Evolutionary conservation across 371 early-diverging fungal genomes (phyloP).

Genomic region (Zopfochytrium polystomum): DNA sequence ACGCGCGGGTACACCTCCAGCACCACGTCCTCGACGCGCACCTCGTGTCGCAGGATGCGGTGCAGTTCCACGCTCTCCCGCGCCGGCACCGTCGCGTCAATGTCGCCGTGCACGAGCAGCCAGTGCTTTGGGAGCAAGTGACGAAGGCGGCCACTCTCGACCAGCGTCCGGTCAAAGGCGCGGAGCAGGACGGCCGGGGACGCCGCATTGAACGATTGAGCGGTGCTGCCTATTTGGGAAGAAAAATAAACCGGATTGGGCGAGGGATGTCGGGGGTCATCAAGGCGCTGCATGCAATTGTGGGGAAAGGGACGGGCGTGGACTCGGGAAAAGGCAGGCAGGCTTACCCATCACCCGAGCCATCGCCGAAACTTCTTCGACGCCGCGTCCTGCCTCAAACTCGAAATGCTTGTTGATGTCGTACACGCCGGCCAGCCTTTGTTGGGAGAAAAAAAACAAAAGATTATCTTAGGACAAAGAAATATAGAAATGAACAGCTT

Average conservation of each 20-base stretch:
- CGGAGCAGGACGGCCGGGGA: slow-evolving; percentile 15
- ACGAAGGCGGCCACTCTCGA: not conserved
- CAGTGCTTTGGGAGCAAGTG: slow-evolving; percentile 20
- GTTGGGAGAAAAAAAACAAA: too few species aligned
- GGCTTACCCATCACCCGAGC: too few species aligned
- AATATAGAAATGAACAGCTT: too few species aligned
- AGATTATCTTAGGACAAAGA: too few species aligned
- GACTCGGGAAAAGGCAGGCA: too few species aligned
- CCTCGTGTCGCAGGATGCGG: slow-evolving; percentile 9
- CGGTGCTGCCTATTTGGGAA: slow-evolving; percentile 12
- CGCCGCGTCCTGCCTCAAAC: slow-evolving; percentile 63
- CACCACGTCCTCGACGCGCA: slow-evolving; percentile 5
- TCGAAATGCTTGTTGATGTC: slow-evolving; percentile 60
- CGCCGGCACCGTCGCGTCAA: slow-evolving; percentile 26
- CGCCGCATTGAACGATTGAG: slow-evolving; percentile 6
- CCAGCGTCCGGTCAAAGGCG: not conserved
- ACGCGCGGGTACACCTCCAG: slow-evolving; percentile 16
- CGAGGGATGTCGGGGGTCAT: too few species aligned
- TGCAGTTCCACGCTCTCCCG: slow-evolving; percentile 17
- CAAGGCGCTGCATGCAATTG: not conserved
- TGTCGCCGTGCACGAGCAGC: slow-evolving; percentile 26
- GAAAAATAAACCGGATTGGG: too few species aligned
- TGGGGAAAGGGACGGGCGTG: too few species aligned
- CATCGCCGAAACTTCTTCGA: slow-evolving; percentile 74
- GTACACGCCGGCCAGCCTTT: slow-evolving; percentile 61